Base-by-base conservation (phyloP, 257 asterid genomes). In the Paraleonurus japonicus region DNA sequence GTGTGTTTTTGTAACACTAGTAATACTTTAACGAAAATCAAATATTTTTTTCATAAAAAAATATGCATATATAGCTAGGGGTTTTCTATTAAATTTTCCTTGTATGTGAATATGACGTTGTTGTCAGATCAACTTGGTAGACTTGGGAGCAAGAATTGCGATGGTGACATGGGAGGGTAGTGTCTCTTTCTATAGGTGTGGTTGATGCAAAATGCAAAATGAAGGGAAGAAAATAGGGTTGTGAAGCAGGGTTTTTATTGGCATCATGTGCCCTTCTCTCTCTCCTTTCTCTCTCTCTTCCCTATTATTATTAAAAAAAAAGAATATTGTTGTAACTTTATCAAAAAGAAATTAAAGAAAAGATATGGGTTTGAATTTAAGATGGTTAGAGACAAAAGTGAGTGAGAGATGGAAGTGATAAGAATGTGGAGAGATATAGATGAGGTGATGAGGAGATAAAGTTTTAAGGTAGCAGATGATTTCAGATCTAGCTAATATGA, bases 211-310 rank as follows among this genome's bases (percentile, higher is more conserved):
- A 64, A 51, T 24, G n/a, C n/a, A n/a, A 70, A 65, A 63, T 50
- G 71, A 19, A 30, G 77, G 50, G 71, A 48, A 10, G 53, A 53
- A 68, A 73, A 76, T 80, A 72, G 84, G 76, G 78, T 50, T 70
- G 69, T 61, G 75, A 59, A 45, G 77, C 45, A 71, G 70, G 76
- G 77, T 74, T 76, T 76, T 73, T 81, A 80, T 81, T 74, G 77
- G 35, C 82, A 73, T 69, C 67, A 39, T 69, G 48, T 57, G 60
- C 32, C 35, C 32, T 50, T 67, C 57, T 57, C 35, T 54, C 61
- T 54, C 61, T 3, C 1, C 6, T 4, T 27, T 3, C 26, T 66
- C 28, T 1, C 39, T 2, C 10, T 47, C 32, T 30, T 8, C 11
- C 17, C 4, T 12, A 26, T 15, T 27, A 30, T 9, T n/a, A 2